A percentile compares a stretch with the other conserved stretches of the same genome.
Evolutionary conservation across 2,329 filamentous ascomycete species (phyloP).

Genomic region (Pseudofabraea citricarpa): DNA sequence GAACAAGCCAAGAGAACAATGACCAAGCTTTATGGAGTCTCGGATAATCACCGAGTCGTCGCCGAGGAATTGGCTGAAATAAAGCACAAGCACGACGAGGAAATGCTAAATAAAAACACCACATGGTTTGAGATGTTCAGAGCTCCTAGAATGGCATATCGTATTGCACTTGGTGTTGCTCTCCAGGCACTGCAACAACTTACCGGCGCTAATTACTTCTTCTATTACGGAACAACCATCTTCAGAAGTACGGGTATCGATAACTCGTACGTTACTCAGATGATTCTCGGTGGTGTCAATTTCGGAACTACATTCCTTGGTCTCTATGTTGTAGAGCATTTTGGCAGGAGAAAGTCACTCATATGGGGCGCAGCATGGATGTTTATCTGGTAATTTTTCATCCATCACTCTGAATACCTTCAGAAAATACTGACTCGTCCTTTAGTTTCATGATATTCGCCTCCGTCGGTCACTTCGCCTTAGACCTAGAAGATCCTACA

Average conservation of each 20-base stretch:
- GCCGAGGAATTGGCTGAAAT: constrained; percentile 33
- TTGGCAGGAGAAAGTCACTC: constrained; percentile 60
- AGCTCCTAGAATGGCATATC: constrained; percentile 52
- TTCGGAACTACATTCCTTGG: constrained; percentile 38
- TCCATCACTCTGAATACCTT: too few relatives aligned
- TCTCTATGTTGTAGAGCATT: constrained; percentile 62
- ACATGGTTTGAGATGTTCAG: constrained; percentile 54
- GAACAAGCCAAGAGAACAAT: constrained; percentile 43
- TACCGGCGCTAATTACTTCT: constrained; percentile 56
- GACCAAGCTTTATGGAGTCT: constrained; percentile 43
- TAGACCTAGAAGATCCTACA: constrained; percentile 42
- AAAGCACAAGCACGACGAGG: constrained; percentile 62
- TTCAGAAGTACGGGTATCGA: constrained; percentile 60
- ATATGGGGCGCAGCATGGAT: constrained; percentile 64
- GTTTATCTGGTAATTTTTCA: too few relatives aligned
- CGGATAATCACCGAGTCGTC: constrained; percentile 21
- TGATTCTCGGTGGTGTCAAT: constrained; percentile 63
- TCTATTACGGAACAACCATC: constrained; percentile 60
- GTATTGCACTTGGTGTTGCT: constrained; percentile 56
- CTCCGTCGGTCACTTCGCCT: constrained; percentile 10
- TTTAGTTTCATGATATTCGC: constrained; percentile 15
- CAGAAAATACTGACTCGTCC: too few relatives aligned
- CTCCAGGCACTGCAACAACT: constrained; percentile 67
- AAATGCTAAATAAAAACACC: constrained; percentile 50
- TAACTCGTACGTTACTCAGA: constrained; percentile 60